Evolutionary conservation across 208 protist species (phyloP), one percentile per base, ranked within the genome.

Genomic region (Trichomonas gallinae): DNA sequence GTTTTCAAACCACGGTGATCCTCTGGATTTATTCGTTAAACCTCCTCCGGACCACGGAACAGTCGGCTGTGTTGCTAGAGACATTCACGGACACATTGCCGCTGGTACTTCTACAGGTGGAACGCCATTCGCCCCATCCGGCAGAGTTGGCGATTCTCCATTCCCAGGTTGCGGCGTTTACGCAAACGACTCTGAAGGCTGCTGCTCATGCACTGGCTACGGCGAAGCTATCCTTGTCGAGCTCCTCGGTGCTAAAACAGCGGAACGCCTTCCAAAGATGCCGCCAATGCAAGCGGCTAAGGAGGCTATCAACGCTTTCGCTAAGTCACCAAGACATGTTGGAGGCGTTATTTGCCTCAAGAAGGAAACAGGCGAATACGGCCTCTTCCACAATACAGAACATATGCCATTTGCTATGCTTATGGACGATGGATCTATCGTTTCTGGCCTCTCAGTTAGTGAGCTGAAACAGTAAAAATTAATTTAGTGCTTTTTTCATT

Each of bases 71-170:
- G 87, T 93, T 51, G 87, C 44, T n/a, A 48, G 11, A 26, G 87
- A 93, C 38, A 93, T 51, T 21, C 17, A 93, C 46, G 87, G 87
- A 1, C 11, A 42, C 15, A 93, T 93, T 38, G 87, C 87, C 46
- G 87, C 87, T 34, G 87, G 87, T 8, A 93, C 87, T 38, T 93
- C 87, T 21, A 93, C 87, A 93, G 87, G 87, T 26, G 87, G 87
- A 51, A 93, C 87, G 17, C 87, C 87, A 17, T 93, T 51, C 46
- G 40, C 87, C 15, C 87, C 87, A 11, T 21, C 6, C 21, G 87
- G 87, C 10, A 4, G 87, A 8, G 87, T 93, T 51, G 87, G 44
- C 10, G 87, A 93, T 51, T 93, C 87, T 11, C 31, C 87, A 21
- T 38, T 93, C 44, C 87, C 87, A 38, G 87, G 87, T 4, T 93